Conservation (phyloP, 2,329 filamentous ascomycete genomes). For the Neurospora sp. region DNA sequence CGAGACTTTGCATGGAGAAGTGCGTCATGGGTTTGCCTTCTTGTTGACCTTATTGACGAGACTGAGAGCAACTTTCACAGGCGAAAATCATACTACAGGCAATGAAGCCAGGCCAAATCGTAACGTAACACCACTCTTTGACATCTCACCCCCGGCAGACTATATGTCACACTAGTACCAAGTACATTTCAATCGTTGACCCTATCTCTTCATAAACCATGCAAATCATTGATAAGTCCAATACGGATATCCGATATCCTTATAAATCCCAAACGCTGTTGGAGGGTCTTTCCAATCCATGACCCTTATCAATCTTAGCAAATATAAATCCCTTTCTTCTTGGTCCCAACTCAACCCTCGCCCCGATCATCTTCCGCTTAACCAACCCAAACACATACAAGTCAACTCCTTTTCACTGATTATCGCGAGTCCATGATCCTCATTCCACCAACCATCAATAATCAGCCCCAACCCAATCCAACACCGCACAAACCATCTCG, state of each 20-base stretch:
- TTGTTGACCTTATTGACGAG: background rate
- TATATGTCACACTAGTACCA: background rate
- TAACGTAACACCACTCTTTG: background rate
- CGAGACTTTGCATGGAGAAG: background rate
- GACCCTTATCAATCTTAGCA: background rate
- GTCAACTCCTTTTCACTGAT: background rate
- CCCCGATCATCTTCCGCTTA: background rate
- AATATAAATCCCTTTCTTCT: background rate
- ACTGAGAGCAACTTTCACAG: background rate
- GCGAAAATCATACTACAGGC: background rate
- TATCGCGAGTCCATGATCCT: background rate
- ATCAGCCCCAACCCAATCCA: conserved; percentile 20
- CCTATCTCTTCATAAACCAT: background rate
- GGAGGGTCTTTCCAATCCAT: background rate
- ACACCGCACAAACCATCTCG: conserved; percentile 15
- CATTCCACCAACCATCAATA: conserved; percentile 7
- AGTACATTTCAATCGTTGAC: background rate
- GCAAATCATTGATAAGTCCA: background rate
- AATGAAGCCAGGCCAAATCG: background rate
- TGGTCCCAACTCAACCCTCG: background rate
- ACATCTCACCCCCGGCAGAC: background rate
- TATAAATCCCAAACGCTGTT: background rate
- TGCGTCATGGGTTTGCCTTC: background rate
- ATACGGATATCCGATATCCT: background rate
- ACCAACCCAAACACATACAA: background rate